These are phyloP conservation scores for Sicyos baderoa DNA, from an alignment of 306 rosid genomes.

Conservation along the genomic window DNA sequence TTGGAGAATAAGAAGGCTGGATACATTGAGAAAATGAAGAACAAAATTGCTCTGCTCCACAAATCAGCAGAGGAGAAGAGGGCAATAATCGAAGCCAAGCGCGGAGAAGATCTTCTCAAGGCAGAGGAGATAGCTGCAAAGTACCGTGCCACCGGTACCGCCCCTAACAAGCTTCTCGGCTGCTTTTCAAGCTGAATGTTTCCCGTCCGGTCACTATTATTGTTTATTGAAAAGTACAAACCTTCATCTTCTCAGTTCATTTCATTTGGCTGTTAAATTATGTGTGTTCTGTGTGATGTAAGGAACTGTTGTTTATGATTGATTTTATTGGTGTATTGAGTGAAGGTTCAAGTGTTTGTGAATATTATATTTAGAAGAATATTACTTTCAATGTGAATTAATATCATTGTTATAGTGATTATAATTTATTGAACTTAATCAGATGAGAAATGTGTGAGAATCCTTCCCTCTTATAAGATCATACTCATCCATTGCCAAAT, in stretches of 20 bases:
- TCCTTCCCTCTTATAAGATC: too few relatives aligned
- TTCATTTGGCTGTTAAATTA: neutral
- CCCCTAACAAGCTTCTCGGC: conserved; percentile 61
- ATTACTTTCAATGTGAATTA: conserved; percentile 15
- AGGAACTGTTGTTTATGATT: conserved; percentile 2
- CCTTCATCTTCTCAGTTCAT: neutral
- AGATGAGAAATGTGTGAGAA: neutral
- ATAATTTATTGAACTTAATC: neutral
- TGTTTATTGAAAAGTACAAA: neutral
- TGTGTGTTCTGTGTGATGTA: neutral
- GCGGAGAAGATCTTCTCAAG: conserved; percentile 67
- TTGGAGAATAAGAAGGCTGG: conserved; percentile 78
- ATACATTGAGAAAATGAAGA: conserved; percentile 60
- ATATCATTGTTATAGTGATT: neutral
- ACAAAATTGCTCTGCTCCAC: conserved; percentile 67
- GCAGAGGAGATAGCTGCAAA: conserved; percentile 83
- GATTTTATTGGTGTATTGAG: conserved; percentile 11
- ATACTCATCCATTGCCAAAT: too few relatives aligned
- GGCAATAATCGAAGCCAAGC: conserved; percentile 67
- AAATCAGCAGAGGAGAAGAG: conserved; percentile 72
- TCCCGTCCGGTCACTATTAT: conserved; percentile 10
- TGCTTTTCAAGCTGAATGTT: conserved; percentile 32
- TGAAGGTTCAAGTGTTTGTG: conserved; percentile 9
- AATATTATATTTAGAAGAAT: conserved; percentile 13
- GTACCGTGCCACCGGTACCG: conserved; percentile 71